These are phyloP conservation scores for Cutaneotrichosporon cutaneum DNA, from an alignment of 1,284 basidiomycete genomes.

Conservation along the genomic window DNA sequence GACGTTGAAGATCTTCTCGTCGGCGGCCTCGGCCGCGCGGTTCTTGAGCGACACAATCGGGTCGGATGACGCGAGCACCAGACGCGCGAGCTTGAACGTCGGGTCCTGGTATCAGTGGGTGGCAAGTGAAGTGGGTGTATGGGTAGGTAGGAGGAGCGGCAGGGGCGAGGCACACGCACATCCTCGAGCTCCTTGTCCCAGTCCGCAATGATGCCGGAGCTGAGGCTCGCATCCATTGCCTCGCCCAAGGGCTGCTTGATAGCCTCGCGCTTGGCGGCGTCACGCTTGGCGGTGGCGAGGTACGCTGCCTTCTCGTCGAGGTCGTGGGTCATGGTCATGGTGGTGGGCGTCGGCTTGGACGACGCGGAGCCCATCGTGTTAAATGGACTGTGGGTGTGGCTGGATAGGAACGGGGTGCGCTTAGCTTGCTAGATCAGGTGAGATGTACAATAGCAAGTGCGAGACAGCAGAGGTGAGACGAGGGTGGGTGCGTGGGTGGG, in stretches of 20 bases:
- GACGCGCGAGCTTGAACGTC: slow-evolving; percentile 72
- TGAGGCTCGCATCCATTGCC: slow-evolving; percentile 47
- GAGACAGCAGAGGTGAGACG: background rate
- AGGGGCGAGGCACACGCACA: slow-evolving; percentile 31
- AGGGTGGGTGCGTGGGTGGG: background rate
- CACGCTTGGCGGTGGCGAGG: slow-evolving; percentile 12
- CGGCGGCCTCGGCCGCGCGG: slow-evolving; percentile 64
- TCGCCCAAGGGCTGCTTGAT: background rate
- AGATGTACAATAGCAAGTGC: background rate
- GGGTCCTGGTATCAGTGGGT: slow-evolving; percentile 49
- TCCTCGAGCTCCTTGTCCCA: slow-evolving; percentile 65
- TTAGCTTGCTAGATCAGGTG: background rate
- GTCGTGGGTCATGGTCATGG: background rate
- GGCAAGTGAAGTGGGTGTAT: slow-evolving; percentile 8
- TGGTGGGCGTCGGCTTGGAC: background rate
- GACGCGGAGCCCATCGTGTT: slow-evolving; percentile 10
- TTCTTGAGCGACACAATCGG: slow-evolving; percentile 66
- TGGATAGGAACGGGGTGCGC: background rate
- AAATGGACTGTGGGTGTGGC: too few species aligned
- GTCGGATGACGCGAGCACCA: slow-evolving; percentile 73
- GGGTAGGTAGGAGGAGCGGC: background rate
- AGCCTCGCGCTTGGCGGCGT: background rate
- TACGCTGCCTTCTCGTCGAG: slow-evolving; percentile 19
- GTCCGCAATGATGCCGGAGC: slow-evolving; percentile 59
- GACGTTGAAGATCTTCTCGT: slow-evolving; percentile 81